These are phyloP conservation scores for Pythium monospermum DNA, from an alignment of 352 stramenopile genomes.

Conservation along the genomic window DNA sequence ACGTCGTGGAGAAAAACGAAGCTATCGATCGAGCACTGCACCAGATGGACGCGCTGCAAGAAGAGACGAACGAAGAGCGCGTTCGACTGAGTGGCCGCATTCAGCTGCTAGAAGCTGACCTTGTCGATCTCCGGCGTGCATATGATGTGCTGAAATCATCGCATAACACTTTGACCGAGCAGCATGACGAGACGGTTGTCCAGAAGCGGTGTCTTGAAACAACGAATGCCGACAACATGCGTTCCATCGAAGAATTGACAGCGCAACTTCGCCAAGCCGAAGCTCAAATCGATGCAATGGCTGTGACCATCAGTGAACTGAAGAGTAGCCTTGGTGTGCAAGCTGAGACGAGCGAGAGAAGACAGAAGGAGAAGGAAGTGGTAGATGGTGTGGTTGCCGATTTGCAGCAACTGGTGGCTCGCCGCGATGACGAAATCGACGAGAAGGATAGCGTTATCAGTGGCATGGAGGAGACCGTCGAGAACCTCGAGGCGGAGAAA, in stretches of 20 bases:
- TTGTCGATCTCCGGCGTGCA: constrained; percentile 12
- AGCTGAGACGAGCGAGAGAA: not conserved
- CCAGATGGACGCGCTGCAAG: not conserved
- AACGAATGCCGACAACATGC: not conserved
- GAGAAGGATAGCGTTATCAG: constrained; percentile 21
- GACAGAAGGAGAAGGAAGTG: constrained; percentile 2
- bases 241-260: not conserved
- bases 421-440: constrained; percentile 16
- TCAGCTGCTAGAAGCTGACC: constrained; percentile 13
- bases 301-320: not conserved
- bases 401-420: constrained; percentile 1
- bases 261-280: not conserved
- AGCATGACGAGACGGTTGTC: not conserved
- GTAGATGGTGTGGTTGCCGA: not conserved
- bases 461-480: constrained; percentile 18
- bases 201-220: not conserved
- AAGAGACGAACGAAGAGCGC: constrained; percentile 5
- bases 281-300: not conserved
- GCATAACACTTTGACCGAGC: constrained; percentile 2
- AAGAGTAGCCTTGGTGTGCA: not conserved
- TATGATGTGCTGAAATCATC: constrained; percentile 11
- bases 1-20: not conserved
- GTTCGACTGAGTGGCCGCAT: constrained; percentile 14
- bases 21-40: not conserved
- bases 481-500: constrained; percentile 17